Percentiles rank a stretch among this genome's conserved stretches.
Evolutionary conservation across 306 rosid species (phyloP).

Genomic region (Delonix regia): DNA sequence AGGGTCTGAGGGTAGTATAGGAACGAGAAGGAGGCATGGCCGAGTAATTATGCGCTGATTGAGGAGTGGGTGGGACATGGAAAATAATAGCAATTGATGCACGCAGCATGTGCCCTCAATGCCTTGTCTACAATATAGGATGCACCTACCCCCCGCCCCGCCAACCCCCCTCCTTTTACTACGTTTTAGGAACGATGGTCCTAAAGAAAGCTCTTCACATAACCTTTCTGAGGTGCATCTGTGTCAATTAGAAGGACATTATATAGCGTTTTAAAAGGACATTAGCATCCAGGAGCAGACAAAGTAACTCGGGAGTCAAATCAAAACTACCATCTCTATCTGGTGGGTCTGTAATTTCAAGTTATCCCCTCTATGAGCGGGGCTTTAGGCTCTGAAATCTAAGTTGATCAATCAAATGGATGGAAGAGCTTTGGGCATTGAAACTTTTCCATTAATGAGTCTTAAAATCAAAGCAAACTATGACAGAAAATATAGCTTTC

Average conservation of each 20-base stretch:
- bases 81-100: constrained; percentile 45
- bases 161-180: constrained; percentile 11
- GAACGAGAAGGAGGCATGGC: constrained; percentile 32
- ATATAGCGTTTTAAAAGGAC: not conserved
- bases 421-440: constrained; percentile 8
- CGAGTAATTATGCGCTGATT: constrained; percentile 71
- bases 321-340: not conserved
- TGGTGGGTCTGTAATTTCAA: not conserved
- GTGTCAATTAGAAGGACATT: not conserved
- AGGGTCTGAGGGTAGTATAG: constrained; percentile 5
- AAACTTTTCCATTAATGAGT: not conserved
- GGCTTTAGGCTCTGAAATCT: constrained; percentile 32
- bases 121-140: constrained; percentile 35
- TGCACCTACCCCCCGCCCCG: constrained; percentile 27
- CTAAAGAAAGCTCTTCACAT: not conserved
- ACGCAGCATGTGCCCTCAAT: constrained; percentile 58
- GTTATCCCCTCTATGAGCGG: not conserved
- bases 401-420: constrained; percentile 18
- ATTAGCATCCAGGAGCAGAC: not conserved
- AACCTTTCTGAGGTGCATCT: not conserved
- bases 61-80: constrained; percentile 71
- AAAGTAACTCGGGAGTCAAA: not conserved
- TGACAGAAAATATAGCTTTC: not conserved
- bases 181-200: not conserved
- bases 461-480: not conserved